phyloP scores from a whole-genome alignment of 2,329 filamentous ascomycete species.

The Alternaria solani region DNA sequence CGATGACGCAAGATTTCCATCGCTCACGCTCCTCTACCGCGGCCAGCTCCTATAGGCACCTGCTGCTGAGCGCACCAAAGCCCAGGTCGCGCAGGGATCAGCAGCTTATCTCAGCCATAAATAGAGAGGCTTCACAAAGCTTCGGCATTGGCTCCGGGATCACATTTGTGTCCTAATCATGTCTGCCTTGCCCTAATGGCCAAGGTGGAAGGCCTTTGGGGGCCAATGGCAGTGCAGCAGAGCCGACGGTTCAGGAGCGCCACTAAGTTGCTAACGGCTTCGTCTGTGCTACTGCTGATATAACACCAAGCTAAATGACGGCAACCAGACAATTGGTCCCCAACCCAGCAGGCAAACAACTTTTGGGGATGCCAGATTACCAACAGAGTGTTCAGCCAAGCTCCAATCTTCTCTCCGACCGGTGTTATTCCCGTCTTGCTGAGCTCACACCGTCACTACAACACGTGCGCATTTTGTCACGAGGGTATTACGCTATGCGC shows the following conservation, averaged over 20 bases:
- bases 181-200: constrained; percentile 20
- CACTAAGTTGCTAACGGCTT: constrained; percentile 8
- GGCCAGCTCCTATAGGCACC: constrained; percentile 1
- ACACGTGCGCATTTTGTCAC: neutral
- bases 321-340: neutral
- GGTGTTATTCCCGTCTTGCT: constrained; percentile 9
- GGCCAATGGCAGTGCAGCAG: constrained; percentile 17
- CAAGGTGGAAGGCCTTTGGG: constrained; percentile 6
- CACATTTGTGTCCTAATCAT: constrained; percentile 13
- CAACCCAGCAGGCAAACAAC: neutral
- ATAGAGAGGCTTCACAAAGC: constrained; percentile 6
- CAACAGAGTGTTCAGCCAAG: neutral
- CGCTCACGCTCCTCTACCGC: neutral
- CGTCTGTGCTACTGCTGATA: constrained; percentile 11
- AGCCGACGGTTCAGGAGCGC: constrained; percentile 8
- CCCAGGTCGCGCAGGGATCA: constrained; percentile 3
- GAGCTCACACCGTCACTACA: constrained; percentile 3
- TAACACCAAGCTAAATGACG: neutral
- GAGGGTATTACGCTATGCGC: neutral
- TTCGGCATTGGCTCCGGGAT: neutral
- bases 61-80: neutral
- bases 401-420: neutral
- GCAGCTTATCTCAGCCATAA: constrained; percentile 16
- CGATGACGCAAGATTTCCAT: neutral
- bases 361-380: neutral